A percentile compares a stretch with the other conserved stretches of the same genome.
phyloP scores from a whole-genome alignment of 805 yeast genomes.

The Cyberlindnera suaveolens region DNA sequence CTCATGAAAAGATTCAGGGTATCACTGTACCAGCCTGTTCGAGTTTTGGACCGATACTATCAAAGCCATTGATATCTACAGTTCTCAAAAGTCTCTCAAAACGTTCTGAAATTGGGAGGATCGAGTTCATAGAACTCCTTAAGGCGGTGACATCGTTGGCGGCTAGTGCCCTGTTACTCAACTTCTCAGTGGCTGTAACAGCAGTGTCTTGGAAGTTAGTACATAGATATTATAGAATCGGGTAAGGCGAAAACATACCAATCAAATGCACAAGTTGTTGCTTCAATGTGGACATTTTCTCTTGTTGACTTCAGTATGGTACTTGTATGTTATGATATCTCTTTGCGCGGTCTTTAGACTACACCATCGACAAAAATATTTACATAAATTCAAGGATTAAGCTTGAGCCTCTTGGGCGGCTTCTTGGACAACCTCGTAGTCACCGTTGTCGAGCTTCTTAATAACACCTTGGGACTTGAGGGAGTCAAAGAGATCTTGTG shows the following conservation, averaged over 20 bases:
- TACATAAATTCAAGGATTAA: neutral
- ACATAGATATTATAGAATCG: neutral
- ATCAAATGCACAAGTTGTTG: constrained; percentile 16
- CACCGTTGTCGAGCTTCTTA: constrained; percentile 52
- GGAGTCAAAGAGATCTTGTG: constrained; percentile 83
- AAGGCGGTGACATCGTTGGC: constrained; percentile 14
- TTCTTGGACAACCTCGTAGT: constrained; percentile 31
- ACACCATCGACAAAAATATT: no score
- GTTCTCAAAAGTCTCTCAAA: constrained; percentile 25
- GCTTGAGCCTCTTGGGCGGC: neutral
- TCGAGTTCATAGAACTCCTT: constrained; percentile 15
- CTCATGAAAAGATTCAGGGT: neutral
- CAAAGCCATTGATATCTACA: constrained; percentile 14
- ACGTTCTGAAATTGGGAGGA: constrained; percentile 28
- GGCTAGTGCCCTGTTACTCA: constrained; percentile 6
- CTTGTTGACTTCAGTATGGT: neutral
- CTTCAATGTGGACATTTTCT: constrained; percentile 12
- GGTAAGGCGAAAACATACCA: constrained; percentile 4
- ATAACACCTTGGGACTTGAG: constrained; percentile 64
- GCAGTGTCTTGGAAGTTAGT: constrained; percentile 11
- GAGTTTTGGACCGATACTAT: constrained; percentile 17
- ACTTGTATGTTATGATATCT: neutral
- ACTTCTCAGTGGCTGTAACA: constrained; percentile 5
- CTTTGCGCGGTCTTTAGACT: no score
- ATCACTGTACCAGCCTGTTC: constrained; percentile 19